Base-by-base conservation (phyloP, 2,329 filamentous ascomycete species). In the Aspergillus brunneoviolaceus region DNA sequence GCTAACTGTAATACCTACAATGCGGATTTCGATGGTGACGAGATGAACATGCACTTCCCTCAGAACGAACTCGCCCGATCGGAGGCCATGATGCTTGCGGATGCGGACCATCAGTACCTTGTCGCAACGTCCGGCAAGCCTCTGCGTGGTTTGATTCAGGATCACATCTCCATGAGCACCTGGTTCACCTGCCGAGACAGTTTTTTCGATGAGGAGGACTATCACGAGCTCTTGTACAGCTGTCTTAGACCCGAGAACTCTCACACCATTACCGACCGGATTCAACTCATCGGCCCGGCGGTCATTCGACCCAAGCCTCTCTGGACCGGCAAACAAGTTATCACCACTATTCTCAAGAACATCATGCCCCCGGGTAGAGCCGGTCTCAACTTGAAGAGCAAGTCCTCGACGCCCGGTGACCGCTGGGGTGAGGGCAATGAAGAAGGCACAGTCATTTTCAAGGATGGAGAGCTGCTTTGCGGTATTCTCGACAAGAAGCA, bases 11-110 rank as follows among this genome's bases (percentile, higher is more conserved):
- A 99, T 72, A 97, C 95, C 0, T 99, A 99, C 82, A 99, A 99
- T 70, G 95, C 95, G 33, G 95, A 99, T 83, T 99, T 99, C 72
- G 96, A 99, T 72, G 95, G 95, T 76, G 95, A 99, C 74, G 95
- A 99, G 77, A 99, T 99, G 95, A 99, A 99, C 76, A 96, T 99
- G 93, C 95, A 99, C 78, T 98, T 99, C 72, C 95, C 95, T 1
- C 95, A 99, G 70, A 98, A 96, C 68, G 96, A 98, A 74, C 83
- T 98, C 65, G 95, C 95, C 16, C 85, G 95, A 67, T 91, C 94
- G 2, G 95, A 99, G 79, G 95, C 95, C 2, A 84, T 96, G 67
- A 91, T 92, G 67, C 89, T 99, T 69, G 95, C 95, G 42, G 94
- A 98, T 74, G 97, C 95, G 2, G 94, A 99, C 74, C 93, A 97